Evolutionary conservation across 371 early-diverging fungal species (phyloP).

Genomic region (Amoeboaphelidium occidentale): DNA sequence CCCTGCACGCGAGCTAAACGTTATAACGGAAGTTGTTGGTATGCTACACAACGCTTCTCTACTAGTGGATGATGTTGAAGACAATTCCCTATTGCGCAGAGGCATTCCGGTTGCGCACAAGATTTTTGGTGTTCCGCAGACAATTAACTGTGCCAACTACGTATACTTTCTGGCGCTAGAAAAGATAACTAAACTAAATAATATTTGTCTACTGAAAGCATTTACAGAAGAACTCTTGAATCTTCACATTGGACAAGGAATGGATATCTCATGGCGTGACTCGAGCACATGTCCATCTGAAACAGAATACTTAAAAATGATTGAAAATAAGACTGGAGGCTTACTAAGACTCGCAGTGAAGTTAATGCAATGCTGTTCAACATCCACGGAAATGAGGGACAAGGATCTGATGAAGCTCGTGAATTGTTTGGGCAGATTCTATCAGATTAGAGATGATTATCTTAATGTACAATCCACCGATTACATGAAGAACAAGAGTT

Average conservation of each 20-base stretch:
- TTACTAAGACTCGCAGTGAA: slow-evolving; percentile 73
- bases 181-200: slow-evolving; percentile 37
- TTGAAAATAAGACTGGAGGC: slow-evolving; percentile 83
- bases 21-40: slow-evolving; percentile 54
- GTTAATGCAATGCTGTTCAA: slow-evolving; percentile 40
- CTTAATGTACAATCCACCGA: slow-evolving; percentile 63
- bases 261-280: slow-evolving; percentile 73
- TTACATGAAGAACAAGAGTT: slow-evolving; percentile 79
- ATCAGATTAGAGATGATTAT: slow-evolving; percentile 89
- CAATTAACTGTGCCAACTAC: slow-evolving; percentile 86
- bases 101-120: slow-evolving; percentile 88
- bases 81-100: slow-evolving; percentile 58
- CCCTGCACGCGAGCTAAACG: slow-evolving; percentile 27
- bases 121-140: slow-evolving; percentile 65
- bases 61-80: slow-evolving; percentile 86
- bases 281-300: slow-evolving; percentile 55
- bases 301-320: slow-evolving; percentile 66
- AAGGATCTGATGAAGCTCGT: slow-evolving; percentile 55
- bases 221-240: slow-evolving; percentile 49
- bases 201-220: slow-evolving; percentile 17
- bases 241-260: slow-evolving; percentile 83
- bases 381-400: slow-evolving; percentile 1
- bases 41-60: slow-evolving; percentile 85
- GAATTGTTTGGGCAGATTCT: slow-evolving; percentile 65
- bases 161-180: slow-evolving; percentile 74